A percentile compares a stretch with the other conserved stretches of the same genome.
phyloP scores from a whole-genome alignment of 768 basidiomycete species.

The Mycena chlorophos region DNA sequence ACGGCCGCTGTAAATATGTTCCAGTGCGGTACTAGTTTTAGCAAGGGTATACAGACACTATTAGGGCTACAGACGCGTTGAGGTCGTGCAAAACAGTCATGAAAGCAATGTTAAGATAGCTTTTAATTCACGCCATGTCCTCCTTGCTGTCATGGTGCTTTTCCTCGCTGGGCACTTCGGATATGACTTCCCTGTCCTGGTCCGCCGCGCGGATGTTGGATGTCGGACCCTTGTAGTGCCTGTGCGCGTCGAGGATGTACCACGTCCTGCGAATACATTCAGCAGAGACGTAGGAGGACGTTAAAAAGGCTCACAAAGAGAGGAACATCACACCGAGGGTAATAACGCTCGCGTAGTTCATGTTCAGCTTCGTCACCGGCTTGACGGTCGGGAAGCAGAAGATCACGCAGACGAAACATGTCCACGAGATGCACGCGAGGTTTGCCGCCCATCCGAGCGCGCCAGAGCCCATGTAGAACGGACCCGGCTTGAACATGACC shows the following conservation, averaged over 20 bases:
- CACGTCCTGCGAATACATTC: conserved; percentile 38
- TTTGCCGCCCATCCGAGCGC: conserved; percentile 62
- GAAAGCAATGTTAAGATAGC: conserved; percentile 4
- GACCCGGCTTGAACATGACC: conserved; percentile 81
- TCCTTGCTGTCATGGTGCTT: conserved; percentile 2
- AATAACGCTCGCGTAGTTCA: conserved; percentile 81
- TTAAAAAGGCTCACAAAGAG: conserved; percentile 48
- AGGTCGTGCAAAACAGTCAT: not conserved
- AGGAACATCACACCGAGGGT: conserved; percentile 53
- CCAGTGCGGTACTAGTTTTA: too few species aligned
- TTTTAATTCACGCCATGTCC: conserved; percentile 13
- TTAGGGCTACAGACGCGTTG: conserved; percentile 1
- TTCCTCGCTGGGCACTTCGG: not conserved
- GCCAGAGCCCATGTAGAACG: conserved; percentile 82
- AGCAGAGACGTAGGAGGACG: not conserved
- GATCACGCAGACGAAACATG: conserved; percentile 65
- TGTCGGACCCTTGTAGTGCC: conserved; percentile 59
- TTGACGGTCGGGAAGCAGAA: conserved; percentile 69
- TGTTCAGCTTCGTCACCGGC: conserved; percentile 69
- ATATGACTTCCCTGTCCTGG: not conserved
- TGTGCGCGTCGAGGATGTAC: conserved; percentile 55
- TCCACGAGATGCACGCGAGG: conserved; percentile 66
- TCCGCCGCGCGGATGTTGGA: conserved; percentile 44
- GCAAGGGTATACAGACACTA: too few species aligned
- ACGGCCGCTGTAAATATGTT: too few species aligned